These are phyloP conservation scores for Penicillium occitanis DNA, from an alignment of 2,329 filamentous ascomycete genomes.

Conservation along the genomic window DNA sequence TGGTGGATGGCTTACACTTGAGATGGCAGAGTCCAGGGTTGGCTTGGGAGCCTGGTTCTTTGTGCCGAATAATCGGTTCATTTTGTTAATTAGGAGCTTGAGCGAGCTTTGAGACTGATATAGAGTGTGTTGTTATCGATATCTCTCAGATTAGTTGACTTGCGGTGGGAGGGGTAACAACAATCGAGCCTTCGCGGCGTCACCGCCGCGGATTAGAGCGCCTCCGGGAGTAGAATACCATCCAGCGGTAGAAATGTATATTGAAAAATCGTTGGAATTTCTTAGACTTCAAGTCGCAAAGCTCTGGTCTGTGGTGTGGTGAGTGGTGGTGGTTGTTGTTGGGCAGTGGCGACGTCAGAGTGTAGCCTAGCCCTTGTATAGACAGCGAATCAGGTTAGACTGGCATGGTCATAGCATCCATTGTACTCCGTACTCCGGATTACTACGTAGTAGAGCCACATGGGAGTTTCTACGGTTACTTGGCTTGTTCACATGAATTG, in stretches of 20 bases:
- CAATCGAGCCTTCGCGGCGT: not conserved
- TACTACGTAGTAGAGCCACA: not conserved
- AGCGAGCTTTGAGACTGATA: not conserved
- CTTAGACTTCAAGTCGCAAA: not conserved
- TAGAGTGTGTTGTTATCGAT: not conserved
- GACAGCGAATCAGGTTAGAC: conserved; percentile 7
- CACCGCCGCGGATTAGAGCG: not conserved
- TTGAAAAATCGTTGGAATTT: too few species aligned
- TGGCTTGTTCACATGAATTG: not conserved
- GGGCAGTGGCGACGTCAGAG: conserved; percentile 7
- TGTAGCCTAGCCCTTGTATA: conserved; percentile 3
- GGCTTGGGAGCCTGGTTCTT: conserved; percentile 87
- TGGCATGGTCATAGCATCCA: not conserved
- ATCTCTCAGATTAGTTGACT: not conserved
- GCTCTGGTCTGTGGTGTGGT: not conserved
- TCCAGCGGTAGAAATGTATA: not conserved
- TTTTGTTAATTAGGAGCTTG: conserved; percentile 38
- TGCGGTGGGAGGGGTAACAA: conserved; percentile 6
- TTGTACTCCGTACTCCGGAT: not conserved
- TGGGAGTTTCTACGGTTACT: not conserved
- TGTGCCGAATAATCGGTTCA: conserved; percentile 95
- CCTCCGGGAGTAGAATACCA: not conserved
- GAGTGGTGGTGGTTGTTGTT: not conserved
- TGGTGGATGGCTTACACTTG: conserved; percentile 58
- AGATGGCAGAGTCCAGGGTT: conserved; percentile 77